These are phyloP conservation scores for Taiwanofungus camphoratus DNA, from an alignment of 1,284 basidiomycete species.

Conservation along the genomic window DNA sequence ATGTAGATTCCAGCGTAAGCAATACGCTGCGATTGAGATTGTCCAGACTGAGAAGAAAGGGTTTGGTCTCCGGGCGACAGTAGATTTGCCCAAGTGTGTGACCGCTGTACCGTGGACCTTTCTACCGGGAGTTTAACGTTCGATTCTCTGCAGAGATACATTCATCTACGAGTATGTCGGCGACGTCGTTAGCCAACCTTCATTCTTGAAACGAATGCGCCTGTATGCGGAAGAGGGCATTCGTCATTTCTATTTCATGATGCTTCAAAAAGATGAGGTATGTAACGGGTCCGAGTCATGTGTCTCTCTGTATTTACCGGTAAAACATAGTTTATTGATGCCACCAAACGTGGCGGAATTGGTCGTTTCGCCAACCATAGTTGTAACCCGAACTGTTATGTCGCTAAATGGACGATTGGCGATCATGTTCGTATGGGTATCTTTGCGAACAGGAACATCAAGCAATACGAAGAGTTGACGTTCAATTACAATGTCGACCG, in stretches of 20 bases:
- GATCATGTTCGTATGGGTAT: constrained; percentile 95
- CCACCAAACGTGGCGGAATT: constrained; percentile 94
- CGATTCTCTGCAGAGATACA: constrained; percentile 54
- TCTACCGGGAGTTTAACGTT: constrained; percentile 1
- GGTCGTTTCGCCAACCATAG: constrained; percentile 98
- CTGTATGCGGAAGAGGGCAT: constrained; percentile 93
- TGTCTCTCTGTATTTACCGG: not conserved
- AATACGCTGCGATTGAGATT: constrained; percentile 88
- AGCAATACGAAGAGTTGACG: constrained; percentile 88
- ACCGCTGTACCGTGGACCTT: not conserved
- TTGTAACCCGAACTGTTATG: constrained; percentile 97
- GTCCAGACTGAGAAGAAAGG: constrained; percentile 96
- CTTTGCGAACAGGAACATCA: constrained; percentile 84
- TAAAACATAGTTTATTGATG: constrained; percentile 85
- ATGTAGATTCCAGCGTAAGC: constrained; percentile 75
- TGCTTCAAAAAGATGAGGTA: constrained; percentile 96
- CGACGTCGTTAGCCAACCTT: constrained; percentile 86
- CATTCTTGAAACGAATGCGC: constrained; percentile 92
- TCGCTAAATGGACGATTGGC: constrained; percentile 98
- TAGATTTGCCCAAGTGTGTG: constrained; percentile 69
- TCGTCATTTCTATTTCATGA: constrained; percentile 99
- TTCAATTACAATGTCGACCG: constrained; percentile 99
- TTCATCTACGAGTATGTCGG: constrained; percentile 99
- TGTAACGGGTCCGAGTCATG: not conserved
- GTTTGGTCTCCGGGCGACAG: constrained; percentile 80